Percentiles rank a stretch among this genome's conserved stretches.
Evolutionary conservation across 208 protist species (phyloP).

Genomic region (Crithidia expoeki): DNA sequence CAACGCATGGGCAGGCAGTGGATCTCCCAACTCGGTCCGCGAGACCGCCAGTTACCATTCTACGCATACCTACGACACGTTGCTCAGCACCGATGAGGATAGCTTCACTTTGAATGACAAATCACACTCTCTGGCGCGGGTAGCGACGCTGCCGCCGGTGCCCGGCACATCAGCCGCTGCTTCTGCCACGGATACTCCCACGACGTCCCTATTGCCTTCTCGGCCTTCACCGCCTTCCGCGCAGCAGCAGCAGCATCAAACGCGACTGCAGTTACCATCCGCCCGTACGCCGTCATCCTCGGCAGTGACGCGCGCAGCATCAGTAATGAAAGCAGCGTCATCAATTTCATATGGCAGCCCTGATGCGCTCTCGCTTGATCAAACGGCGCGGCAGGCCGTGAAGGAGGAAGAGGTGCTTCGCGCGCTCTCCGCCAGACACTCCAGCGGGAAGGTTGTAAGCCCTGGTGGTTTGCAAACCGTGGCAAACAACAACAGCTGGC

Average conservation of each 20-base stretch:
- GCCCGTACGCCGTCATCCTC: neutral
- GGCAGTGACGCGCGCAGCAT: neutral
- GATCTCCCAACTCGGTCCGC: neutral
- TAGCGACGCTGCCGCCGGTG: conserved; percentile 3
- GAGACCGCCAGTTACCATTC: conserved; percentile 19
- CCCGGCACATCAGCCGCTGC: neutral
- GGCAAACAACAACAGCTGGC: neutral
- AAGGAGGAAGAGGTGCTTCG: conserved; percentile 21
- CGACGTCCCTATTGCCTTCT: neutral
- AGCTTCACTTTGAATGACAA: neutral
- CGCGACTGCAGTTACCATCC: neutral
- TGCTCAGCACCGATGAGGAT: neutral
- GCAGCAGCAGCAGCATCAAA: neutral
- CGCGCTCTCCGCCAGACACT: conserved; percentile 3
- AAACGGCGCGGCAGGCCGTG: conserved; percentile 29
- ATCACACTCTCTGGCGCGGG: neutral
- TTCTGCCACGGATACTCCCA: no score
- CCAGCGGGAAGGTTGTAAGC: neutral
- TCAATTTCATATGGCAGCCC: neutral
- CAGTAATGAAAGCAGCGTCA: neutral
- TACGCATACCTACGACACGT: conserved; percentile 5
- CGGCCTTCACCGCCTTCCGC: no score
- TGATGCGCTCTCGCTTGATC: conserved; percentile 18
- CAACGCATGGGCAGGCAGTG: conserved; percentile 7
- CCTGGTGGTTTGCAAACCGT: neutral